Evolutionary conservation across 2,329 filamentous ascomycete genomes (phyloP), one percentile per base, ranked within the genome.

Genomic region (Fusarium mundagurra): DNA sequence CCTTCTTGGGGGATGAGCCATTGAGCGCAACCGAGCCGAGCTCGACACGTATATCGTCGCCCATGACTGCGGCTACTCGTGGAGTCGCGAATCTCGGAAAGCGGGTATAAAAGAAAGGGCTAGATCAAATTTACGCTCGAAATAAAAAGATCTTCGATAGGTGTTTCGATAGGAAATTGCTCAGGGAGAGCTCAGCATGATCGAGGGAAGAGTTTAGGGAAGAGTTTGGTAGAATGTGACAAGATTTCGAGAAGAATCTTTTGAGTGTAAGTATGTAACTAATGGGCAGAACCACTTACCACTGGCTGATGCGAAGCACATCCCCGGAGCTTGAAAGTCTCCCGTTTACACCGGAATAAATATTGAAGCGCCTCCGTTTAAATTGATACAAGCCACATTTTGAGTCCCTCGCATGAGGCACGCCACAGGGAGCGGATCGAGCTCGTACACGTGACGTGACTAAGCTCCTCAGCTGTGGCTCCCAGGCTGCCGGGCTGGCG

Each of bases 1-100:
- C 94, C 81, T 96, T 94, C 85, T 96, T 97, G 61, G 86, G 84
- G 33, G 86, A 84, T 58, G 83, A 78, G 66, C 85, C 82, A 68
- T 85, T 84, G 71, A 89, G 84, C 63, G 87, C 87, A 47, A 83
- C 82, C 53, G 86, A 85, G 72, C 86, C 82, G 71, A 86, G 82
- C 74, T 83, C 78, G 72, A 82, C 76, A 72, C 79, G 79, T 72
- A 78, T 81, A 74, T 84, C 82, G 74, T 84, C 82, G 69, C 82
- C 82, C 83, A 84, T 84, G 68, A 69, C 76, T 68, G 74, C 67
- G 67, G 69, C 62, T 64, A 51, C 61, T 64, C 50, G 67, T 39
- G 55, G 58, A 51, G 65, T 75, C 68, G 75, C 75, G 69, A 74
- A 63, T 54, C 57, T 41, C 41, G 53, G 53, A 44, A 66, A 59